These are phyloP conservation scores for Aegle marmelos DNA, from an alignment of 345 rosid genomes.

Conservation along the genomic window DNA sequence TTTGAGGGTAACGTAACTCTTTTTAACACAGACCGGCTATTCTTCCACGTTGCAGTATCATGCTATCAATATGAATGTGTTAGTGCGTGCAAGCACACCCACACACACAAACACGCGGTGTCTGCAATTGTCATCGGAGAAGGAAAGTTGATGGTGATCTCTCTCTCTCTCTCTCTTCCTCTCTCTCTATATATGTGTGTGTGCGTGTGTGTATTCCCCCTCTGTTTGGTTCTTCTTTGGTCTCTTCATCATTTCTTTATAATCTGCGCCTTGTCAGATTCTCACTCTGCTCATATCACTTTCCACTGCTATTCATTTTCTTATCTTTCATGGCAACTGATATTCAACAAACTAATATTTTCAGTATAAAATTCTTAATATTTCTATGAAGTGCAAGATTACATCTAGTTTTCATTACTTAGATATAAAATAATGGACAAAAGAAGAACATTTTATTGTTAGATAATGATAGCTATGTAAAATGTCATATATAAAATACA, in stretches of 20 bases:
- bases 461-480: too few relatives aligned
- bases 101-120: neutral
- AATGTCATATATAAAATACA: too few relatives aligned
- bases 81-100: neutral
- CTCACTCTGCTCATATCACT: slow-evolving; percentile 2
- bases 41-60: neutral
- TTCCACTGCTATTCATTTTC: neutral
- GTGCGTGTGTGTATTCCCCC: too few relatives aligned
- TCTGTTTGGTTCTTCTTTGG: neutral
- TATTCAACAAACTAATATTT: too few relatives aligned
- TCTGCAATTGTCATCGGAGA: neutral
- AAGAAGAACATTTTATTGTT: too few relatives aligned
- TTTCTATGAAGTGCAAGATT: too few relatives aligned
- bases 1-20: neutral
- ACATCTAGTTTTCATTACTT: too few relatives aligned
- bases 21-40: neutral
- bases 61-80: neutral
- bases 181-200: too few relatives aligned
- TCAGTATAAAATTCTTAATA: too few relatives aligned
- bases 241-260: neutral
- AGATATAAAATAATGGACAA: too few relatives aligned
- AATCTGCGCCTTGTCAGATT: slow-evolving; percentile 18
- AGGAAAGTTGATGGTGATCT: too few relatives aligned
- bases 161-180: too few relatives aligned
- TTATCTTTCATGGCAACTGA: neutral